These are phyloP conservation scores for Xylaria sp. DNA, from an alignment of 495 filamentous ascomycete species.

Conservation along the genomic window DNA sequence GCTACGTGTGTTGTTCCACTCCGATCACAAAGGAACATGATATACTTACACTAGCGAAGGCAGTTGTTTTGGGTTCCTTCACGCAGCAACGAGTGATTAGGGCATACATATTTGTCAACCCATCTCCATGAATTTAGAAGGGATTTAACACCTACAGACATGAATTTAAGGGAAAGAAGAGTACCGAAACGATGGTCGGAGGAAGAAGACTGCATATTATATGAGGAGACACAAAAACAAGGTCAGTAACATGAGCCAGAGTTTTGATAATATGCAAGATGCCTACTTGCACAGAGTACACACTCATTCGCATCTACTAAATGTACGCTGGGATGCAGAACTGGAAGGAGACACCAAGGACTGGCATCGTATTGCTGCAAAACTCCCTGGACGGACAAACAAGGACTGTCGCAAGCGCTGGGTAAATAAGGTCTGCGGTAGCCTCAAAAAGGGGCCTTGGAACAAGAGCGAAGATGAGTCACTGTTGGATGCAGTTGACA, in stretches of 20 bases:
- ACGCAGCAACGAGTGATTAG: background rate
- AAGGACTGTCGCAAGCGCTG: conserved; percentile 54
- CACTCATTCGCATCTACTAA: background rate
- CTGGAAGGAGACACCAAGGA: conserved; percentile 28
- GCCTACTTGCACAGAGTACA: background rate
- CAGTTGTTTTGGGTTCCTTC: background rate
- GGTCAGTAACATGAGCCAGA: conserved; percentile 11
- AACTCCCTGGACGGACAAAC: conserved; percentile 48
- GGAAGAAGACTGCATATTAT: conserved; percentile 40
- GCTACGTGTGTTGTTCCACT: background rate
- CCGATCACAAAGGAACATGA: background rate
- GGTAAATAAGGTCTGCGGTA: conserved; percentile 49
- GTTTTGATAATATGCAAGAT: background rate
- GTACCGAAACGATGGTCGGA: conserved; percentile 44
- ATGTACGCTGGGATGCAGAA: background rate
- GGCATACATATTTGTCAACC: background rate
- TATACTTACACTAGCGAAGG: background rate
- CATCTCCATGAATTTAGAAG: background rate
- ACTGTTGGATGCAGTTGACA: conserved; percentile 42
- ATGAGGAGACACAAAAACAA: conserved; percentile 41
- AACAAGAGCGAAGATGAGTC: conserved; percentile 47
- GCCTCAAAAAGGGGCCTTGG: conserved; percentile 53
- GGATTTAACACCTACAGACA: background rate
- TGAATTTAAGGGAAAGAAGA: conserved; percentile 28
- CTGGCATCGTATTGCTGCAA: conserved; percentile 45